Percentiles rank a stretch among this genome's conserved stretches.
These are phyloP conservation scores for Talaromyces sp. DNA, from an alignment of 2,329 filamentous ascomycete species.

Conservation along the genomic window DNA sequence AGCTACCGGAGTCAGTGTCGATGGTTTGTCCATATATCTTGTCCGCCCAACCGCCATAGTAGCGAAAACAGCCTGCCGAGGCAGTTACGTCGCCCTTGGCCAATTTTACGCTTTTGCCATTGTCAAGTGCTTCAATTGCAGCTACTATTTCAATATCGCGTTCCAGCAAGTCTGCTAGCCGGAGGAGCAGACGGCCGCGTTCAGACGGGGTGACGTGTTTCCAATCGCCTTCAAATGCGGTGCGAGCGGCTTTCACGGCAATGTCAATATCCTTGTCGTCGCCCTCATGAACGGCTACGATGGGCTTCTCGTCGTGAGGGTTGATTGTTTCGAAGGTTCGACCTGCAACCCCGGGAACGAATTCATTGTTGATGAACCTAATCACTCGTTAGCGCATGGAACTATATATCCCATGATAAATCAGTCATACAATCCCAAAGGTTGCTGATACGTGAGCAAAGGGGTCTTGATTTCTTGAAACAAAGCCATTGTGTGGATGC, in stretches of 20 bases:
- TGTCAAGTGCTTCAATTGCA: constrained; percentile 73
- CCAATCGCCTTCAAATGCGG: constrained; percentile 77
- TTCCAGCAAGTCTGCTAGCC: constrained; percentile 77
- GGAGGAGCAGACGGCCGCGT: constrained; percentile 67
- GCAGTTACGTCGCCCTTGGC: constrained; percentile 68
- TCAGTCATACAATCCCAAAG: constrained; percentile 6
- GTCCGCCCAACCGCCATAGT: constrained; percentile 81
- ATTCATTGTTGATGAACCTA: constrained; percentile 75
- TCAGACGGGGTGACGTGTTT: constrained; percentile 64
- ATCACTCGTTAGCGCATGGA: background rate
- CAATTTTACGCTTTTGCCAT: constrained; percentile 44
- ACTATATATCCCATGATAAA: too few relatives aligned
- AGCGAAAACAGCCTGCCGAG: constrained; percentile 71
- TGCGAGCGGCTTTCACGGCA: constrained; percentile 79
- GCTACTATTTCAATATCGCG: constrained; percentile 73
- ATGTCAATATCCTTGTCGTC: constrained; percentile 74
- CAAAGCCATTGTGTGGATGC: background rate
- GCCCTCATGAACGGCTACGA: constrained; percentile 77
- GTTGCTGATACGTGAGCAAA: background rate
- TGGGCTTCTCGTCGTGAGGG: constrained; percentile 78
- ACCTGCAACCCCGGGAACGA: constrained; percentile 76
- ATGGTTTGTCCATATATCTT: constrained; percentile 89
- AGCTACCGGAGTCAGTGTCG: constrained; percentile 72
- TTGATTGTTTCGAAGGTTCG: constrained; percentile 92
- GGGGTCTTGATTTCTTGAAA: constrained; percentile 11